These are phyloP conservation scores for Hirsutella thompsonii DNA, from an alignment of 2,329 filamentous ascomycete genomes.

Conservation along the genomic window DNA sequence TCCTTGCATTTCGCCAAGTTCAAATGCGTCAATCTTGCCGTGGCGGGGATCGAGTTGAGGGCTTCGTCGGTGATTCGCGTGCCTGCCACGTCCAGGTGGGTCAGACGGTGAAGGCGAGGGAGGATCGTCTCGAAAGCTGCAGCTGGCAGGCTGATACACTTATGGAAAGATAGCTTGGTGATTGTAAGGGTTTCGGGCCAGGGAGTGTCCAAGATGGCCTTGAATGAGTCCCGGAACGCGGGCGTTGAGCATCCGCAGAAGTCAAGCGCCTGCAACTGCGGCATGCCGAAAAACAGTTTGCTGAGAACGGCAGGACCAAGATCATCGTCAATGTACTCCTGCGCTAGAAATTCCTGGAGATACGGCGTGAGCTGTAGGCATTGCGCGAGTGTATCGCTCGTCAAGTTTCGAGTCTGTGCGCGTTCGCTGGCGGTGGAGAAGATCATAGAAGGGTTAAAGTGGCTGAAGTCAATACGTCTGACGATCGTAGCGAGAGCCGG, in stretches of 20 bases:
- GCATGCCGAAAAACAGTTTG: slow-evolving; percentile 57
- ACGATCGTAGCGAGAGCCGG: slow-evolving; percentile 62
- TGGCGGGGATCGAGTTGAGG: slow-evolving; percentile 55
- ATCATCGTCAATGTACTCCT: slow-evolving; percentile 72
- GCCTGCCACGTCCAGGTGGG: slow-evolving; percentile 68
- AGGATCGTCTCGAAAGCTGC: slow-evolving; percentile 56
- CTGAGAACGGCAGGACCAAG: slow-evolving; percentile 53
- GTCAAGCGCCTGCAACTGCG: slow-evolving; percentile 54
- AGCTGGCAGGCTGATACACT: slow-evolving; percentile 59
- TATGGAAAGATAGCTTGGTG: slow-evolving; percentile 61
- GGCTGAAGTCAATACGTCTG: slow-evolving; percentile 69
- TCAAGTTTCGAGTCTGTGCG: slow-evolving; percentile 62
- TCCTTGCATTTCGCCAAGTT: slow-evolving; percentile 66
- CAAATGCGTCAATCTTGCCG: slow-evolving; percentile 62
- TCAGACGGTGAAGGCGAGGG: slow-evolving; percentile 55
- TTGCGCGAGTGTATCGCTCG: slow-evolving; percentile 56
- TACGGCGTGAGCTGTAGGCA: slow-evolving; percentile 62
- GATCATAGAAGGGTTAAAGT: slow-evolving; percentile 69
- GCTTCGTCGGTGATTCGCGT: slow-evolving; percentile 64
- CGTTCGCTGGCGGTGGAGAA: slow-evolving; percentile 67
- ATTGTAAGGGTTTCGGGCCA: slow-evolving; percentile 46
- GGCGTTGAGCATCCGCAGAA: slow-evolving; percentile 64
- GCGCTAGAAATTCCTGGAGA: slow-evolving; percentile 64
- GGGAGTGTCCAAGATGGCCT: slow-evolving; percentile 35
- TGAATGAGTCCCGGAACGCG: slow-evolving; percentile 54